phyloP scores from a whole-genome alignment of 1,284 basidiomycete genomes.

The Pseudozyma flocculosa region DNA sequence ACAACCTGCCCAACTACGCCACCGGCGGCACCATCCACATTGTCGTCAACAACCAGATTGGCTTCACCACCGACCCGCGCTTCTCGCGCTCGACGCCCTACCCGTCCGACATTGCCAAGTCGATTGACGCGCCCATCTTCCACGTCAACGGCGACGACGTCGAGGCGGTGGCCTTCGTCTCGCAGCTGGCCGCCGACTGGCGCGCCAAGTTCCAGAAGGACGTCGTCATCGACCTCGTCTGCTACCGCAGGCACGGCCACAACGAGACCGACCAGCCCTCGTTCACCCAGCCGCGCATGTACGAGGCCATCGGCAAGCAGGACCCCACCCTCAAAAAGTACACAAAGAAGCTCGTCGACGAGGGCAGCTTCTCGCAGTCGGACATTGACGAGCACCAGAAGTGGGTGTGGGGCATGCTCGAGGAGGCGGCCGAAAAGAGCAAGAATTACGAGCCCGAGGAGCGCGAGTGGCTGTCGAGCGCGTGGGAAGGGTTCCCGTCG shows the following conservation, averaged over 20 bases:
- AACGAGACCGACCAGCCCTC: conserved; percentile 99
- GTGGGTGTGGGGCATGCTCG: conserved; percentile 99
- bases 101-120: conserved; percentile 98
- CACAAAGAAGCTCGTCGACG: conserved; percentile 82
- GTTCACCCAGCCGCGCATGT: conserved; percentile 99
- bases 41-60: conserved; percentile 99
- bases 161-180: conserved; percentile 92
- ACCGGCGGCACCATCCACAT: conserved; percentile 97
- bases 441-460: conserved; percentile 84
- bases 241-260: conserved; percentile 97
- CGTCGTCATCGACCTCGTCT: conserved; percentile 97
- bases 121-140: conserved; percentile 98
- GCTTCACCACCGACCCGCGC: conserved; percentile 98
- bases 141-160: conserved; percentile 99
- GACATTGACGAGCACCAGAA: conserved; percentile 98
- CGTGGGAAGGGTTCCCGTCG: conserved; percentile 98
- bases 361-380: conserved; percentile 90
- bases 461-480: conserved; percentile 90
- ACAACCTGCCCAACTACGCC: conserved; percentile 90
- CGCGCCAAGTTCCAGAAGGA: conserved; percentile 98
- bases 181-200: conserved; percentile 96
- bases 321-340: conserved; percentile 89
- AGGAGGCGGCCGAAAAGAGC: conserved; percentile 82
- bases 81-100: conserved; percentile 97
- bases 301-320: conserved; percentile 93